phyloP scores from a whole-genome alignment of 305 asterid genomes.

The Solanum hybrid region DNA sequence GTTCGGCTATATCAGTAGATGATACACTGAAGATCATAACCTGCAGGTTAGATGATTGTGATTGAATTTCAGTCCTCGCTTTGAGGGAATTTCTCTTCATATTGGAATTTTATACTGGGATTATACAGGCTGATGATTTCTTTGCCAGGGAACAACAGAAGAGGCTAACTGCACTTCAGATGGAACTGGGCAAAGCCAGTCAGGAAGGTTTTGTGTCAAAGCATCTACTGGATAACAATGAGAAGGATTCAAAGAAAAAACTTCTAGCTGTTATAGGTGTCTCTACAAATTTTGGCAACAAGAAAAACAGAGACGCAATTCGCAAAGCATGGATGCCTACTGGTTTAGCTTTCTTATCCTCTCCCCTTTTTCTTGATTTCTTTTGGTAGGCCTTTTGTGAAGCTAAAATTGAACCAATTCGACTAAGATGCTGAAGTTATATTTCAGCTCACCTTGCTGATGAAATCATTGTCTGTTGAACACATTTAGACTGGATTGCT shows the following conservation, averaged over 20 bases:
- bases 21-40: slow-evolving; percentile 60
- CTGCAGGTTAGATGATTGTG: slow-evolving; percentile 49
- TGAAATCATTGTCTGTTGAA: not conserved
- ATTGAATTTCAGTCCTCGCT: not conserved
- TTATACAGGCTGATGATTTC: slow-evolving; percentile 14
- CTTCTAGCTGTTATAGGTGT: slow-evolving; percentile 69
- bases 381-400: not conserved
- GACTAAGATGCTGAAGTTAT: not conserved
- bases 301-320: slow-evolving; percentile 74
- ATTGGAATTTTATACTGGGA: slow-evolving; percentile 2
- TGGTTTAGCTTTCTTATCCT: slow-evolving; percentile 34
- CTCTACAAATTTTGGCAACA: slow-evolving; percentile 63
- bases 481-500: not conserved
- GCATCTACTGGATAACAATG: slow-evolving; percentile 33
- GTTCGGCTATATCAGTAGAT: slow-evolving; percentile 64
- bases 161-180: slow-evolving; percentile 53
- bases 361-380: not conserved
- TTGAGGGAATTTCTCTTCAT: not conserved
- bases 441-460: not conserved
- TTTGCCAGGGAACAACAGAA: slow-evolving; percentile 63
- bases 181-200: slow-evolving; percentile 61
- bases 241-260: slow-evolving; percentile 37
- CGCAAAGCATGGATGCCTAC: slow-evolving; percentile 87
- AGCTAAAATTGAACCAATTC: not conserved
- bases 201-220: slow-evolving; percentile 63